Base-by-base conservation (phyloP, 345 rosid genomes). In the Populus tremula region DNA sequence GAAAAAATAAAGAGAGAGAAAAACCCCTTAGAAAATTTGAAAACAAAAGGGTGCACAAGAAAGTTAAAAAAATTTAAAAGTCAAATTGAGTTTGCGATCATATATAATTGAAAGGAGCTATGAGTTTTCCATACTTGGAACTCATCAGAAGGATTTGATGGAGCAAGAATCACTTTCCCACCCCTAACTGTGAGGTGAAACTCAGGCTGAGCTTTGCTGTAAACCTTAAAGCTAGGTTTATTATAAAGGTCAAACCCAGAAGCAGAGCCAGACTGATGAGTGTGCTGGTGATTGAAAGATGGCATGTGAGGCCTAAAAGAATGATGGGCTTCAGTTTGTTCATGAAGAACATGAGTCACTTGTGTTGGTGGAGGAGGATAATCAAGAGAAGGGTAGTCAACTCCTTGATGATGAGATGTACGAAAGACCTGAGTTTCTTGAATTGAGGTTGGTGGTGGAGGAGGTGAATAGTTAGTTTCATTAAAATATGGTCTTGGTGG, bases 151-250 rank as follows among this genome's bases (percentile, higher is more conserved):
- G 92, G 89, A 83, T 89, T 79, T 5, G 89, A 75, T 39, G 80
- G 86, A 2, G 92, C 96, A 56, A 95, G 89, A 76, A 91, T 43
- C 78, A 93, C 92, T 64, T 87, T 87, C 29, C 88, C 87, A 38
- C 87, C 91, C 77, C 88, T 87, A 69, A 95, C 81, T 14, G 92
- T 86, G 59, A 94, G 88, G 53, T 78, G 74, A 70, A 82, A 90
- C 62, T 86, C 71, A 38, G 92, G 92, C 27, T 79, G 83, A 17
- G 97, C 95, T 84, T 90, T 93, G 70, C 88, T 86, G 69, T 82
- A 89, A 77, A 93, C 90, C 85, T 84, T 90, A 56, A 78, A 78
- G 27, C 91, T 83, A 21, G 88, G 81, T 36, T 86, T 93, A 4
- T 80, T 82, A 16, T 90, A 84, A 33, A 93, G 82, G 20, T 85